Conservation (phyloP, 2,329 filamentous ascomycete genomes). For the Stagonosporopsis chrysanthemi region DNA sequence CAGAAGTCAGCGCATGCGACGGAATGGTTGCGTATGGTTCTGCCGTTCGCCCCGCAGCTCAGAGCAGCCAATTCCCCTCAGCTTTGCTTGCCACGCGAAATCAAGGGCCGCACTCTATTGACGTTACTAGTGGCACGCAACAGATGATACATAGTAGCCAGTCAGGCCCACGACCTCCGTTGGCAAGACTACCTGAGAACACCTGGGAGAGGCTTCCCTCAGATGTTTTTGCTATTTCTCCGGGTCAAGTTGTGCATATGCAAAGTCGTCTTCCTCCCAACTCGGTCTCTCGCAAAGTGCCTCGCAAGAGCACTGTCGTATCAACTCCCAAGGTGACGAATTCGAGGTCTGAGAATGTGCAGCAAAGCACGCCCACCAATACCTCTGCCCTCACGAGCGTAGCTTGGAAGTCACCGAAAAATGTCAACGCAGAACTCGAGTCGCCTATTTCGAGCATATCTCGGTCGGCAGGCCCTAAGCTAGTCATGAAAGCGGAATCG, state of each 20-base stretch:
- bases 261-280: conserved; percentile 16
- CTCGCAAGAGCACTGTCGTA: neutral
- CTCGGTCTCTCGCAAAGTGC: conserved; percentile 4
- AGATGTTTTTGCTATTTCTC: neutral
- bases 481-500: neutral
- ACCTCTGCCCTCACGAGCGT: neutral
- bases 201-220: neutral
- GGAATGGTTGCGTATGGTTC: neutral
- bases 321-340: neutral
- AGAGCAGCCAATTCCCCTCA: neutral
- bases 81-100: neutral
- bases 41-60: neutral
- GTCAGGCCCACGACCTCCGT: neutral
- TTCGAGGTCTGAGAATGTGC: neutral
- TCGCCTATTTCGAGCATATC: too few relatives aligned
- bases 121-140: too few relatives aligned
- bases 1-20: neutral
- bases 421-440: neutral
- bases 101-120: too few relatives aligned
- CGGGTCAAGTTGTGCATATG: neutral
- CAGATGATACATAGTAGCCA: too few relatives aligned
- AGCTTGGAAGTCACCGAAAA: neutral
- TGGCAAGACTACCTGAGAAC: neutral
- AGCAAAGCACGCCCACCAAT: neutral
- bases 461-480: too few relatives aligned